Conservation (phyloP, 495 filamentous ascomycete genomes). For the Penicillium soppii region DNA sequence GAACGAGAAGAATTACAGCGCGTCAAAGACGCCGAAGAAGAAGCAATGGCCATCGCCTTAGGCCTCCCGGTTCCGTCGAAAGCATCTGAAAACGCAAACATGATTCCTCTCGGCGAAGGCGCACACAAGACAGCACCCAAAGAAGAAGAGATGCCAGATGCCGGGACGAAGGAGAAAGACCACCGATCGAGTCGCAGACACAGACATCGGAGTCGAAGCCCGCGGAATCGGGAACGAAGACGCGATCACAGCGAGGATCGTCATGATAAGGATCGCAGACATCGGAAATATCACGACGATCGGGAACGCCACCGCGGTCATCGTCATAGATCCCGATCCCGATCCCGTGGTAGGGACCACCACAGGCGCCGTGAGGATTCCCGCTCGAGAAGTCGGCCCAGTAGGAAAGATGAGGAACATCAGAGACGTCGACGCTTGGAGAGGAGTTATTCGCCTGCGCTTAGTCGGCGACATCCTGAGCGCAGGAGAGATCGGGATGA, state of each 20-base stretch:
- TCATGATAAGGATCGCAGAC: constrained; percentile 36
- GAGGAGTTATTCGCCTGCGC: constrained; percentile 29
- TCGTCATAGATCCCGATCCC: constrained; percentile 33
- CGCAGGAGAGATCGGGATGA: constrained; percentile 28
- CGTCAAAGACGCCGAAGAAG: constrained; percentile 91
- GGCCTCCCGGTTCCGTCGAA: constrained; percentile 67
- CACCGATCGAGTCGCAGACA: constrained; percentile 26
- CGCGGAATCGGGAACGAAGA: constrained; percentile 28
- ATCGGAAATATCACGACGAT: constrained; percentile 35
- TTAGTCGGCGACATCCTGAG: constrained; percentile 26
- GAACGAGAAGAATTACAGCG: constrained; percentile 72
- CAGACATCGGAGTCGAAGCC: constrained; percentile 34
- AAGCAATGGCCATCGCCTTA: constrained; percentile 78
- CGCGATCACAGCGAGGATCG: constrained; percentile 30
- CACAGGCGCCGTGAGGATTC: constrained; percentile 25
- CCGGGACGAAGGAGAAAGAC: constrained; percentile 22
- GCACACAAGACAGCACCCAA: constrained; percentile 18
- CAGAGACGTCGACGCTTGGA: constrained; percentile 21
- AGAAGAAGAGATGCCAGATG: constrained; percentile 21
- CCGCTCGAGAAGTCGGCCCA: constrained; percentile 35
- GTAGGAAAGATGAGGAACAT: constrained; percentile 23
- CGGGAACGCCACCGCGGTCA: constrained; percentile 30
- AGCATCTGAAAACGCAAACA: constrained; percentile 39
- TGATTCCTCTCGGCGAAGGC: constrained; percentile 38
- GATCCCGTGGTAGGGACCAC: constrained; percentile 29